Base-by-base conservation (phyloP, 78 protist species). In the Dictyostelium firmibasis region DNA sequence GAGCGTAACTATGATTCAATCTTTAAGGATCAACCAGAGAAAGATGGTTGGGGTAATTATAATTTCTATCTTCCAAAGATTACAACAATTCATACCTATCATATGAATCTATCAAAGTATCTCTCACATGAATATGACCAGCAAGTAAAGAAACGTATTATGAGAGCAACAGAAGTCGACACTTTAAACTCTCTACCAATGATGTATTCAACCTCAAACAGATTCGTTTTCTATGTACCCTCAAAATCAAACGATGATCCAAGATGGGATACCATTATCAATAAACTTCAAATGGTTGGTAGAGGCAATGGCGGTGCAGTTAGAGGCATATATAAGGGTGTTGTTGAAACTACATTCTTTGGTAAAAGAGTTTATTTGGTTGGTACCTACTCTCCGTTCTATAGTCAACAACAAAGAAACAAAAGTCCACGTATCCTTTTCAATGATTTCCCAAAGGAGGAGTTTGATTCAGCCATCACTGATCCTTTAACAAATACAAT, bases 291-390 rank as follows among this genome's bases (percentile, higher is more conserved):
- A 43, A 13, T 89, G 23, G 27, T 44, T 81, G 94, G 94, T 20
- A 60, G 86, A 27, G 94, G 94, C 2, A 89, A 89, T 81, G 94
- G 94, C 47, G 82, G 82, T 4, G 43, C 31, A 2, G 94, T 89
- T 5, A 60, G 94, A 64, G 67, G 85, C 29, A 77, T 89, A 9
- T 69, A 89, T 20, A 64, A 81, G 44, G 94, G 94, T n/a, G 72
- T 89, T 4, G n/a, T 89, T 4, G 60, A 64, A 36, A 29, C 79
- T 0, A 70, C 53, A 14, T 38, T 31, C 14, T 23, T 41, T 16
- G 94, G 94, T 8, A 76, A 18, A 81, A 60, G 29, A 4, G n/a
- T 89, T 6, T 41, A 50, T 50, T 27, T 75, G 35, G 78, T 85
- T 50, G 92, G 92, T 9, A 31, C 25, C 5, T 85, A 85, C 27